phyloP scores from a whole-genome alignment of 495 filamentous ascomycete genomes.

The Neurospora sp. region DNA sequence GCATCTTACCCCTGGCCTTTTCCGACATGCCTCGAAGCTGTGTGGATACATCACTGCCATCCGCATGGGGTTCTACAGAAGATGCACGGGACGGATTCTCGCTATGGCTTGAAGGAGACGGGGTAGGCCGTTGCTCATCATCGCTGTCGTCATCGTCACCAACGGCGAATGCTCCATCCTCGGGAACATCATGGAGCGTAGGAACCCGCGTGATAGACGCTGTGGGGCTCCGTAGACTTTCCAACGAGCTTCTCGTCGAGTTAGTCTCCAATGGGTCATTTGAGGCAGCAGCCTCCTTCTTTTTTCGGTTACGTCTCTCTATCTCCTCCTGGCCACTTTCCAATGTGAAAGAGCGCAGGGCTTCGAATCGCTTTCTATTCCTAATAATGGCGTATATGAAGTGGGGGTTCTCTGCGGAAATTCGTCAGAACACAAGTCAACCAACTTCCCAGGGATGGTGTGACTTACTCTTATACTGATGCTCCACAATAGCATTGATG shows the following conservation, averaged over 20 bases:
- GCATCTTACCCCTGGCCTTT: conserved; percentile 94
- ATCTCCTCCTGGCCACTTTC: conserved; percentile 92
- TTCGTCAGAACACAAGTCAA: conserved; percentile 17
- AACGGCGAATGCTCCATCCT: conserved; percentile 73
- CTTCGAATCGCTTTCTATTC: conserved; percentile 75
- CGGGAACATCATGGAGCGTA: conserved; percentile 66
- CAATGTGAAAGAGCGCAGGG: conserved; percentile 83
- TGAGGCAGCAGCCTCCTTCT: conserved; percentile 54
- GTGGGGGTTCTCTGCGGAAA: conserved; percentile 59
- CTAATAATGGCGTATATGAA: conserved; percentile 75
- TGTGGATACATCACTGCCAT: conserved; percentile 75
- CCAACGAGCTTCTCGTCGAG: conserved; percentile 54
- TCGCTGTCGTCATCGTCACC: conserved; percentile 78
- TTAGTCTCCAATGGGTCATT: conserved; percentile 33
- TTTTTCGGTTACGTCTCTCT: conserved; percentile 62
- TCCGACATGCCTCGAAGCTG: conserved; percentile 96
- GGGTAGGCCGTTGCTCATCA: conserved; percentile 56
- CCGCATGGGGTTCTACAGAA: conserved; percentile 51
- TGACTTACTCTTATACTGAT: conserved; percentile 68
- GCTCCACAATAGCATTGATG: conserved; percentile 86
- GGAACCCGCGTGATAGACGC: conserved; percentile 45
- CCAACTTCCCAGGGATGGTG: neutral
- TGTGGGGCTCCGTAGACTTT: conserved; percentile 60
- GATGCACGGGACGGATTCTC: conserved; percentile 59
- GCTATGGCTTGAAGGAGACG: conserved; percentile 61